phyloP scores from a whole-genome alignment of 1,139 yeast species.

The Pichia cactophila region DNA sequence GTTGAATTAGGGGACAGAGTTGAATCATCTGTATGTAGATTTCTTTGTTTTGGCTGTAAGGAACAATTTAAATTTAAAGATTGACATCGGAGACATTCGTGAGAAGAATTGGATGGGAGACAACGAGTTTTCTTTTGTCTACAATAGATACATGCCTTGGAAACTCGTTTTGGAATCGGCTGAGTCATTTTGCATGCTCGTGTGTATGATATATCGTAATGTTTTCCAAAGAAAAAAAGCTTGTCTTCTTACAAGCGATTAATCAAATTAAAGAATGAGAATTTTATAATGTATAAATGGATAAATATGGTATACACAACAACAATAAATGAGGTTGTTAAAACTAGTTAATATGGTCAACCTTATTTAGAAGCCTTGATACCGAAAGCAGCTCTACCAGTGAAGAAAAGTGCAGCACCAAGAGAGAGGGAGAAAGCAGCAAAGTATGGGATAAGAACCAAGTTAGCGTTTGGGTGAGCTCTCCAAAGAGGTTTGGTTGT shows the following conservation, averaged over 20 bases:
- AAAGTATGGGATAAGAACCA: constrained; percentile 81
- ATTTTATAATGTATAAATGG: background rate
- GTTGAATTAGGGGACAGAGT: constrained; percentile 3
- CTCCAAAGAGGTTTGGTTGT: constrained; percentile 70
- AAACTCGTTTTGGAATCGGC: constrained; percentile 34
- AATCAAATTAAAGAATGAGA: background rate
- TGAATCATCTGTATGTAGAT: background rate
- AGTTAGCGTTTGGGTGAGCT: constrained; percentile 70
- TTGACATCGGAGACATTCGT: constrained; percentile 49
- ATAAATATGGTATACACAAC: background rate
- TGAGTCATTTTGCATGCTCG: background rate
- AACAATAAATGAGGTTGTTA: background rate
- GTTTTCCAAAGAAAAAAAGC: no score
- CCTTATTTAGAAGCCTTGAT: constrained; percentile 40
- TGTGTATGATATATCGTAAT: background rate
- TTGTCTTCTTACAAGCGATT: background rate
- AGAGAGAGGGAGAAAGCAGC: constrained; percentile 74
- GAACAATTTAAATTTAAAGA: constrained; percentile 47
- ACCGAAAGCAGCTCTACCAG: constrained; percentile 73
- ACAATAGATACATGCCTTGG: constrained; percentile 53
- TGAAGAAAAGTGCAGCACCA: constrained; percentile 62
- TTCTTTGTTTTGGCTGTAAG: constrained; percentile 26
- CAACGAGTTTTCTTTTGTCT: constrained; percentile 60
- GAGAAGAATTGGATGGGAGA: constrained; percentile 38
- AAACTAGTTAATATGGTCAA: background rate